Evolutionary conservation across 2,329 filamentous ascomycete species (phyloP), one percentile per base, ranked within the genome.

Genomic region (Penicillium sumatraense): DNA sequence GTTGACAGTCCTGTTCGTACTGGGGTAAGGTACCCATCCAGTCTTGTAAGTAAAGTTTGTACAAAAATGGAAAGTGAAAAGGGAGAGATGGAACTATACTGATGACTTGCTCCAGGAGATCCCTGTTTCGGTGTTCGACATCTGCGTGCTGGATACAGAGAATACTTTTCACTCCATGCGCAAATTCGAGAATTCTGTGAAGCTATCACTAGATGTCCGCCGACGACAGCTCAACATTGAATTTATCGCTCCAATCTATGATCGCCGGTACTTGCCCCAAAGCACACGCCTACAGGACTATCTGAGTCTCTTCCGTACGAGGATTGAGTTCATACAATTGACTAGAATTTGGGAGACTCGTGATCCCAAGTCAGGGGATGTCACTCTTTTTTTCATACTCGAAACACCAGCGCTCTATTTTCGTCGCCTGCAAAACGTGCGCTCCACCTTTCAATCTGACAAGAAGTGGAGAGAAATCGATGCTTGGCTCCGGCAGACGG

Each of bases 401-500:
- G 72, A 77, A 2, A 71, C 71, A 13, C 75, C 81, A 3, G 78
- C 81, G 2, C 68, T 75, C 3, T 81, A 78, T 60, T 80, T 74
- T 63, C 73, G 75, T 47, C 76, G 70, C 47, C 59, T 72, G 16
- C 62, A 66, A 35, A 65, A 75, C 35, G 61, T 69, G 20, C 59
- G 63, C 14, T 31, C 60, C 8, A 81, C 78, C 1, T 80, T 84
- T 59, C 68, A 75, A 6, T 66, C 72, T 10, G 66, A 72, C 46
- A 61, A 68, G 13, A 66, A 49, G n/a, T 89, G 86, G 86, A 78
- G 70, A 42, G 81, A 84, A 20, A 76, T 76, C 56, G 79, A 84
- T 59, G 74, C 78, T 0, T 89, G 86, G 86, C 84, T 79, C 53
- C 81, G 88, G 18, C 85, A 88, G 62, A 89, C 86, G 0, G 81